Base-by-base conservation (phyloP, 1,139 yeast species). In the Arxiozyma heterogenica region DNA sequence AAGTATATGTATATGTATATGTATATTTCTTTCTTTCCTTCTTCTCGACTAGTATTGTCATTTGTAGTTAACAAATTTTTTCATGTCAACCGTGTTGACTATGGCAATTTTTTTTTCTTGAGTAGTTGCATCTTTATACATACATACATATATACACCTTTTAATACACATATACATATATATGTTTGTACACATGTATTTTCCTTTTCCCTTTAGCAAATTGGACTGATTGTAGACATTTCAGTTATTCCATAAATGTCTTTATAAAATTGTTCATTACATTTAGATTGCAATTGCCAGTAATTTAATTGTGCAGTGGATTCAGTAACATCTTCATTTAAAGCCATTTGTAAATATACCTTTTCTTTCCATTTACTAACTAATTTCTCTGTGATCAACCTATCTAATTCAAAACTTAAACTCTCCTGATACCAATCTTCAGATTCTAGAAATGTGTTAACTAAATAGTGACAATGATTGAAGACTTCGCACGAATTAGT, bases 211-310 rank as follows among this genome's bases (percentile, higher is more conserved):
- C n/a, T 34, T 34, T 34, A 34, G 15, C n/a, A 34, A 3, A 34
- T 34, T 12, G n/a, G n/a, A 34, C n/a, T 11, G 2, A 34, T 34
- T 34, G n/a, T 21, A 23, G 34, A 47, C n/a, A 39, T 15, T n/a
- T 47, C 44, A 38, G 44, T 47, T 39, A 47, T 39, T 5, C 27
- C 46, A 45, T 61, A 58, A 23, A 61, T 56, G 50, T 61, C 65
- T 49, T 54, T 56, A 54, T 61, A 60, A 50, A 61, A 57, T 47
- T 58, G 59, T 49, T 61, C 59, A 48, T 59, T 60, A 47, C 58
- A 57, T 41, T 59, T 55, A 47, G 60, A 50, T 47, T 62, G 65
- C 42, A 56, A 46, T 50, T 64, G 61, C 66, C 66, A 64, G 50
- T 59, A 63, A 44, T 58, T 57, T 46, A 64, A 50, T 49, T 64